phyloP scores from a whole-genome alignment of 2,329 filamentous ascomycete genomes.

The Stenocarpella maydis region DNA sequence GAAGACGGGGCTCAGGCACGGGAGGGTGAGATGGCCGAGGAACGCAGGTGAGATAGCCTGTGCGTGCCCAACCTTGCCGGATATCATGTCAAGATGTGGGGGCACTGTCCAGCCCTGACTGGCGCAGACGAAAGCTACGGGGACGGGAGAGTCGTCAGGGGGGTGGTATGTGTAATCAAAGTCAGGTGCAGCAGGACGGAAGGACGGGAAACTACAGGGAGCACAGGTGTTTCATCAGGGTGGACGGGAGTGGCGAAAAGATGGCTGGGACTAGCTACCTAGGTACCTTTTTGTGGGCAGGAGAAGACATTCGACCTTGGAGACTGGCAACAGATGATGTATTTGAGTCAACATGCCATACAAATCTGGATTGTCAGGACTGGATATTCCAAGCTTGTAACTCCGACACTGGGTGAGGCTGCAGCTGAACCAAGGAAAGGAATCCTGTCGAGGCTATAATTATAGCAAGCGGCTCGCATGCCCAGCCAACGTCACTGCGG shows the following conservation, averaged over 20 bases:
- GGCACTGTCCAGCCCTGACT: not conserved
- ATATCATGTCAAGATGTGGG: not conserved
- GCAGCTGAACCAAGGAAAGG: not conserved
- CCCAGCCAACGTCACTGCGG: slow-evolving; percentile 18
- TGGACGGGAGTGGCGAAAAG: not conserved
- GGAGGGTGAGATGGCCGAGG: not conserved
- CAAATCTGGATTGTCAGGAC: too few species aligned
- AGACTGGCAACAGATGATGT: not conserved
- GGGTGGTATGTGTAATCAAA: not conserved
- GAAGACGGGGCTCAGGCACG: not conserved
- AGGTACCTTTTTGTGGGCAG: not conserved
- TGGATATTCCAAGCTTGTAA: too few species aligned
- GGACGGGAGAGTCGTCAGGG: not conserved
- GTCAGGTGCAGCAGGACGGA: not conserved
- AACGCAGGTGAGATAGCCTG: not conserved
- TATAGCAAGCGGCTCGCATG: slow-evolving; percentile 6
- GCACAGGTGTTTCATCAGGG: not conserved
- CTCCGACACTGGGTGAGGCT: too few species aligned
- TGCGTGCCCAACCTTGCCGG: not conserved
- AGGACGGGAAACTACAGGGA: not conserved
- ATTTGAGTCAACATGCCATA: too few species aligned
- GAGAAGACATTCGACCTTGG: not conserved
- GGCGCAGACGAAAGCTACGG: not conserved
- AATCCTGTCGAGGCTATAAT: slow-evolving; percentile 11
- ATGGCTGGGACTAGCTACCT: not conserved